Evolutionary conservation across 805 yeast genomes (phyloP), one percentile per base, ranked within the genome.

Genomic region (Cyberlindnera mycetangii): DNA sequence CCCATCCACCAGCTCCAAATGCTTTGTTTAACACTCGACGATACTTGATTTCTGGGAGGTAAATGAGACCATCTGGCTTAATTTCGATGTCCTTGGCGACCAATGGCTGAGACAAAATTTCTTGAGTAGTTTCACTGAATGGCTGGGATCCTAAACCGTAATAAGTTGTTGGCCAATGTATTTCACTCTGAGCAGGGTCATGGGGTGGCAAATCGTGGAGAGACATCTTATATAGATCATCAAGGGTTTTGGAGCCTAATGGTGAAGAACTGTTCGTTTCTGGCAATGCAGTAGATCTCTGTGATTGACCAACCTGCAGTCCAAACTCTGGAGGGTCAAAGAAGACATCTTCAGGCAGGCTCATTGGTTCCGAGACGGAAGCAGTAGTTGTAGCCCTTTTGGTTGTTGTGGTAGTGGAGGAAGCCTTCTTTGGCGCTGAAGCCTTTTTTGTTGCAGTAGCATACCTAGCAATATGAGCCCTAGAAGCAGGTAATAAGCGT

Each of bases 1-100:
- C 98, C 99, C 99, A 93, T 2, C 95, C 97, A 21, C 99, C 99
- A 7, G 99, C 97, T 4, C 99, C 99, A 70, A 93, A 92, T 0
- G 98, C 95, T 31, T 74, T 74, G 66, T 92, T 92, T 53, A 93
- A 67, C 18, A 90, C 83, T 36, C 99, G 76, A 52, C 99, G 78
- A 62, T 93, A 93, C 62, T 92, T 92, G 67, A 93, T 93, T 63
- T 93, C 99, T 0, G 99, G 99, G 37, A 93, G 69, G 58, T 88
- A 93, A 7, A 93, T 65, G 40, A 93, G 69, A 14, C 98, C 98
- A 63, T 93, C 99, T 1, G 98, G 98, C 49, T 92, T 93, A 52
- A 93, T 85, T 62, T 93, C 99, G 41, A 93, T 81, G 54, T 92
- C 97, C 21, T 74, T 74, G 6, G 78, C 73, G 0, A 73, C 75